These are phyloP conservation scores for Rostrohypoxylon terebratum DNA, from an alignment of 495 filamentous ascomycete genomes.

Conservation along the genomic window DNA sequence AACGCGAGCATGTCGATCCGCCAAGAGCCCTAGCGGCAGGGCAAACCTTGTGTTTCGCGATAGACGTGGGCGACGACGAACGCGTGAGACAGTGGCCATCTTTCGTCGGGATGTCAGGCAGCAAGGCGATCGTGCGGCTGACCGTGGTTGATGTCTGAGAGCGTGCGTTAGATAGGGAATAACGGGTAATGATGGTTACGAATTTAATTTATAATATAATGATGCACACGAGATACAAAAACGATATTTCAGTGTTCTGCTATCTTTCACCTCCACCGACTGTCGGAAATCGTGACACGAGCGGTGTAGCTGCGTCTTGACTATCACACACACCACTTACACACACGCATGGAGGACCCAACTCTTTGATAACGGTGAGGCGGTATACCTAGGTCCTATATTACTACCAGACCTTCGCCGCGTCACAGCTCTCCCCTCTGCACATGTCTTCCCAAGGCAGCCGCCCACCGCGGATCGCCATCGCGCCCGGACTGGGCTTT, in stretches of 20 bases:
- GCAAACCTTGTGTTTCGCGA: constrained; percentile 17
- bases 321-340: not conserved
- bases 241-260: not conserved
- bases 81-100: constrained; percentile 37
- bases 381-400: not conserved
- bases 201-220: not conserved
- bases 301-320: not conserved
- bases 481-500: not conserved
- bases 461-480: not conserved
- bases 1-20: constrained; percentile 15
- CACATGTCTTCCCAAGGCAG: not conserved
- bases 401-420: not conserved
- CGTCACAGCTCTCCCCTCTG: not conserved
- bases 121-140: constrained; percentile 29
- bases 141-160: constrained; percentile 3
- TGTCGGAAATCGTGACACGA: not conserved
- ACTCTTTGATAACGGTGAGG: not conserved
- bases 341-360: no score
- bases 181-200: not conserved
- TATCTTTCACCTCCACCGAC: not conserved
- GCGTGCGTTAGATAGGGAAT: not conserved
- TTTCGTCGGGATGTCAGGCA: constrained; percentile 23
- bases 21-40: constrained; percentile 4
- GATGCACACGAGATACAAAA: not conserved
- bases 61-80: constrained; percentile 41